These are phyloP conservation scores for Aspergillus glaucus DNA, from an alignment of 2,329 filamentous ascomycete genomes.

Conservation along the genomic window DNA sequence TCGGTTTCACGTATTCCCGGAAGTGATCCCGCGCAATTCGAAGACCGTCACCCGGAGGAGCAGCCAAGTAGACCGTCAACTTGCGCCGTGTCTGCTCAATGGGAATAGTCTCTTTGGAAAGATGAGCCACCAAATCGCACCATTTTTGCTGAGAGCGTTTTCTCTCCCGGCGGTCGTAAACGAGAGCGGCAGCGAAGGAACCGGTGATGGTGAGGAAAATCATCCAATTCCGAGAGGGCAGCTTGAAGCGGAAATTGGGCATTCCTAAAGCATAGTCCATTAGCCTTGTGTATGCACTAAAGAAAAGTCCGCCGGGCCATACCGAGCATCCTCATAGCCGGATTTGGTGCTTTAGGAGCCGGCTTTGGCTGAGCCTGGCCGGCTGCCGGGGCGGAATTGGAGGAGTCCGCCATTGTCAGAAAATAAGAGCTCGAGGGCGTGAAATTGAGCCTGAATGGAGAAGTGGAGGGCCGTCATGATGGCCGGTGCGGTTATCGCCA, in stretches of 20 bases:
- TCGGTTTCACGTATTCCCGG: conserved; percentile 89
- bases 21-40: conserved; percentile 88
- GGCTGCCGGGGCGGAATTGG: conserved; percentile 28
- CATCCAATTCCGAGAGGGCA: conserved; percentile 95
- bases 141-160: conserved; percentile 78
- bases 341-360: conserved; percentile 53
- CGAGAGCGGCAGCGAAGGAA: conserved; percentile 69
- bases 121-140: conserved; percentile 75
- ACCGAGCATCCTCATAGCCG: conserved; percentile 67
- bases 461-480: background rate
- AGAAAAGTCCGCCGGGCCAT: conserved; percentile 10
- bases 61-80: conserved; percentile 77
- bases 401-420: conserved; percentile 30
- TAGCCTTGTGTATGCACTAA: conserved; percentile 5
- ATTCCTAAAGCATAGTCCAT: conserved; percentile 51
- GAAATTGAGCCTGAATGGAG: background rate
- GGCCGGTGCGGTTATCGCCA: background rate
- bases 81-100: conserved; percentile 71
- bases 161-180: conserved; percentile 92
- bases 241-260: conserved; percentile 71
- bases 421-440: too few species aligned
- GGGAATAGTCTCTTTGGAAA: conserved; percentile 69
- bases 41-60: conserved; percentile 80
- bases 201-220: conserved; percentile 82
- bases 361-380: conserved; percentile 38